Conservation (phyloP, 805 yeast species). For the Ogataea thermomethanolica region DNA sequence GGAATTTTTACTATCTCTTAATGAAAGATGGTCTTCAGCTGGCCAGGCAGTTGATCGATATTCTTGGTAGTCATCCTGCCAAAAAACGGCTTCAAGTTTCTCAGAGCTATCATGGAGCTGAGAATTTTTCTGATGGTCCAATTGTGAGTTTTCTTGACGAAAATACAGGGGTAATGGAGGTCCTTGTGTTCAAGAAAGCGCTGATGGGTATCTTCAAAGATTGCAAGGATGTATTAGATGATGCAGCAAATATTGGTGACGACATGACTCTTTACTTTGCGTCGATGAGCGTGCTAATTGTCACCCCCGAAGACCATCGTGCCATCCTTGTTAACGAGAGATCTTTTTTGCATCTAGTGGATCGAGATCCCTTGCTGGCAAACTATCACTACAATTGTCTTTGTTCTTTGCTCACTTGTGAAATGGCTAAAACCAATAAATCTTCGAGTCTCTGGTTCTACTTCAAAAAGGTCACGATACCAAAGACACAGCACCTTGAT, state of each 20-base stretch:
- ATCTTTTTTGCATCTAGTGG: background rate
- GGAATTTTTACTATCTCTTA: background rate
- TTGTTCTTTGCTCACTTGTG: slow-evolving; percentile 22
- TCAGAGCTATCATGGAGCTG: slow-evolving; percentile 25
- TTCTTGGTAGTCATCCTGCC: background rate
- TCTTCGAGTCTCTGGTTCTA: slow-evolving; percentile 33
- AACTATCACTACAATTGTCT: slow-evolving; percentile 6
- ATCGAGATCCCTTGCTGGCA: background rate
- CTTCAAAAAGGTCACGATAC: slow-evolving; percentile 16
- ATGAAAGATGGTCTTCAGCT: slow-evolving; percentile 2
- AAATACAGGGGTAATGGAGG: slow-evolving; percentile 11
- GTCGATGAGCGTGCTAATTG: slow-evolving; percentile 25
- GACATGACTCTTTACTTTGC: slow-evolving; percentile 10
- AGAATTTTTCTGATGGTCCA: slow-evolving; percentile 28
- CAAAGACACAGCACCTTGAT: background rate
- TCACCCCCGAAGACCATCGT: slow-evolving; percentile 31
- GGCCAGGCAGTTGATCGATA: slow-evolving; percentile 3
- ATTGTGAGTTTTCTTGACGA: slow-evolving; percentile 14
- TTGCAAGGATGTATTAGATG: slow-evolving; percentile 13
- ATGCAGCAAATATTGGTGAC: background rate
- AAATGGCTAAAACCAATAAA: slow-evolving; percentile 31
- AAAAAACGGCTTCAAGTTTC: slow-evolving; percentile 4
- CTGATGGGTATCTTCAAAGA: slow-evolving; percentile 20
- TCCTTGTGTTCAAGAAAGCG: slow-evolving; percentile 14
- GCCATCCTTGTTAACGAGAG: slow-evolving; percentile 17